Conservation (phyloP, 305 asterid genomes). For the Ajuga reptans region DNA sequence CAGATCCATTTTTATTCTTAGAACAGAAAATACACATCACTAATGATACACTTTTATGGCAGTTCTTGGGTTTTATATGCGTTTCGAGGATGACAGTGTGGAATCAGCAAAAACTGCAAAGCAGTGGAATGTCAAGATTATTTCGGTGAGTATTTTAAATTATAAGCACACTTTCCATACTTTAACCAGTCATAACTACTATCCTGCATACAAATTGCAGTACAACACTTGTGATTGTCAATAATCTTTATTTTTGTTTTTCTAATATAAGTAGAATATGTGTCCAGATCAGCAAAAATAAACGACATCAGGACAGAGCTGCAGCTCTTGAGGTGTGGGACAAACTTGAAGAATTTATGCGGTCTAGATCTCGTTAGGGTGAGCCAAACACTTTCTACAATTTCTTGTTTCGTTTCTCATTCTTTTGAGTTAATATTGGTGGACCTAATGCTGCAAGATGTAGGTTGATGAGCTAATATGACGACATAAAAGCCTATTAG, state of each 20-base stretch:
- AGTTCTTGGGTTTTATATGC: conserved; percentile 89
- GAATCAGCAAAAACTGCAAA: conserved; percentile 83
- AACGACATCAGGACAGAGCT: conserved; percentile 93
- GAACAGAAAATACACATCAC: background rate
- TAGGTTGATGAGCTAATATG: background rate
- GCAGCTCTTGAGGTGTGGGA: conserved; percentile 99
- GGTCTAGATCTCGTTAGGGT: conserved; percentile 79
- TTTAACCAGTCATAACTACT: background rate
- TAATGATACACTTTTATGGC: conserved; percentile 21
- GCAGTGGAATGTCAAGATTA: conserved; percentile 98
- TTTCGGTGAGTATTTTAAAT: conserved; percentile 55
- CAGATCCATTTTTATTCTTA: background rate
- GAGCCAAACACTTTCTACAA: too few species aligned
- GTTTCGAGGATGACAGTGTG: conserved; percentile 97
- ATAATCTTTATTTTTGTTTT: background rate
- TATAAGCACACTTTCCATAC: conserved; percentile 1
- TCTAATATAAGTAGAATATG: conserved; percentile 11
- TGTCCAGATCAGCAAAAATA: conserved; percentile 85
- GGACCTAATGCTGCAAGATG: background rate
- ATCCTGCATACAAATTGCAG: background rate
- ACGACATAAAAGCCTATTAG: background rate
- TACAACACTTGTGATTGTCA: background rate
- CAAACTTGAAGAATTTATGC: conserved; percentile 94
- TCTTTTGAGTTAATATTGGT: background rate
- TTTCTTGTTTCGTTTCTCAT: background rate